These are phyloP conservation scores for Orbilia ellipsospora DNA, from an alignment of 2,329 filamentous ascomycete genomes.

Conservation along the genomic window DNA sequence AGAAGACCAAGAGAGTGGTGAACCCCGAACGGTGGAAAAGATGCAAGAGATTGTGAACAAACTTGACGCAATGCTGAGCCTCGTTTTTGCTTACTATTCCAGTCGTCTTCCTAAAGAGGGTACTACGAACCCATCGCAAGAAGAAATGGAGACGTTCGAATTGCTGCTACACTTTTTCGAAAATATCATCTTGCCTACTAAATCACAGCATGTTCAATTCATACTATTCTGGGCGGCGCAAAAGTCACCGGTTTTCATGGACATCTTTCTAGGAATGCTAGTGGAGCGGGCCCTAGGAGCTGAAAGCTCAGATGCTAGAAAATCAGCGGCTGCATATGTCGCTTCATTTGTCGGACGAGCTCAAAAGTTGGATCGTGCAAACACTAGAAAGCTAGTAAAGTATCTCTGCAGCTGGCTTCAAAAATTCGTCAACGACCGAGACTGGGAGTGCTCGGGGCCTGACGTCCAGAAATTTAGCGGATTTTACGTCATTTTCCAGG, in stretches of 20 bases:
- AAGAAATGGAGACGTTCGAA: slow-evolving; percentile 78
- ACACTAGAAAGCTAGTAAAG: slow-evolving; percentile 84
- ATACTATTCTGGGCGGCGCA: slow-evolving; percentile 96
- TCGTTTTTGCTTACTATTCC: slow-evolving; percentile 85
- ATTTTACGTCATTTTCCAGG: slow-evolving; percentile 90
- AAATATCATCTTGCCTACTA: slow-evolving; percentile 86
- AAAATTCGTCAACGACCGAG: slow-evolving; percentile 76
- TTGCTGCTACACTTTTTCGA: slow-evolving; percentile 86
- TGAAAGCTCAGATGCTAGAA: slow-evolving; percentile 75
- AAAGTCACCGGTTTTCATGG: slow-evolving; percentile 78
- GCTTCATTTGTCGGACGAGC: slow-evolving; percentile 94
- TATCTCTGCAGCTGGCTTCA: slow-evolving; percentile 82
- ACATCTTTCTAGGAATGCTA: slow-evolving; percentile 83
- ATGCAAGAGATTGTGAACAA: slow-evolving; percentile 87
- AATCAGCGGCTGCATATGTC: slow-evolving; percentile 89
- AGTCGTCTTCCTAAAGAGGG: slow-evolving; percentile 70
- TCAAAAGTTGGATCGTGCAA: slow-evolving; percentile 78
- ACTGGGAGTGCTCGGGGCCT: slow-evolving; percentile 80
- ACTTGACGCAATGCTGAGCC: slow-evolving; percentile 88
- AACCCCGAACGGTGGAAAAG: slow-evolving; percentile 72
- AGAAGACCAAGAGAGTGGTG: slow-evolving; percentile 64
- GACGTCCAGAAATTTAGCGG: slow-evolving; percentile 84
- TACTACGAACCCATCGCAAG: slow-evolving; percentile 68
- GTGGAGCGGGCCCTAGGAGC: slow-evolving; percentile 78
- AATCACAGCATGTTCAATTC: slow-evolving; percentile 93